These are phyloP conservation scores for Mortierella antarctica DNA, from an alignment of 192 early-diverging fungal genomes.

Conservation along the genomic window DNA sequence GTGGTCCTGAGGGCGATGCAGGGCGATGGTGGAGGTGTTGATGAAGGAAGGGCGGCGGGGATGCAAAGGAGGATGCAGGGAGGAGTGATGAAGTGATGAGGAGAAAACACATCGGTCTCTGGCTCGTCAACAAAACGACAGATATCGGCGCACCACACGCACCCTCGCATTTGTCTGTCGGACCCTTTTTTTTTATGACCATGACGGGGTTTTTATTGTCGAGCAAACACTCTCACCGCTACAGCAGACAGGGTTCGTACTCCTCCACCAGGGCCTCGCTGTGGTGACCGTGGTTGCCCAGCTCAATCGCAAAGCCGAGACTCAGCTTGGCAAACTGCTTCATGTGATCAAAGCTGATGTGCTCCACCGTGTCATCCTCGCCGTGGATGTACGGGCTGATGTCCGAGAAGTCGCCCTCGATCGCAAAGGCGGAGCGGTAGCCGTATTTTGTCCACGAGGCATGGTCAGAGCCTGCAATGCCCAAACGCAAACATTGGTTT, in stretches of 20 bases:
- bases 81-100: background rate
- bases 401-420: constrained; percentile 74
- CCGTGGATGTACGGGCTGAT: constrained; percentile 82
- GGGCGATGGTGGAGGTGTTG: background rate
- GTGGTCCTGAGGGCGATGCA: too few relatives aligned
- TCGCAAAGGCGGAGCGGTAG: constrained; percentile 85
- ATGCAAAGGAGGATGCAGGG: too few relatives aligned
- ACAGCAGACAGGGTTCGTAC: background rate
- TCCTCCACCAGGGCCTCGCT: background rate
- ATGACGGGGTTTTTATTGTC: too few relatives aligned
- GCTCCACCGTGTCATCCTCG: constrained; percentile 73
- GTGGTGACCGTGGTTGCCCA: constrained; percentile 57
- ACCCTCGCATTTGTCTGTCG: background rate
- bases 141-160: too few relatives aligned
- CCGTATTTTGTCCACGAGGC: constrained; percentile 90
- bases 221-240: too few relatives aligned
- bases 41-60: background rate
- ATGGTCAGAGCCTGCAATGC: constrained; percentile 79
- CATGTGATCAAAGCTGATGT: constrained; percentile 89
- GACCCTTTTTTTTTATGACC: background rate
- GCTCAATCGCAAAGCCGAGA: constrained; percentile 89
- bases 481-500: too few relatives aligned
- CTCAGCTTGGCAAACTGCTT: constrained; percentile 82
- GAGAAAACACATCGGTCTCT: background rate
- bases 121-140: too few relatives aligned